Evolutionary conservation across 2,329 filamentous ascomycete genomes (phyloP).

Genomic region (Verticillium isaacii): DNA sequence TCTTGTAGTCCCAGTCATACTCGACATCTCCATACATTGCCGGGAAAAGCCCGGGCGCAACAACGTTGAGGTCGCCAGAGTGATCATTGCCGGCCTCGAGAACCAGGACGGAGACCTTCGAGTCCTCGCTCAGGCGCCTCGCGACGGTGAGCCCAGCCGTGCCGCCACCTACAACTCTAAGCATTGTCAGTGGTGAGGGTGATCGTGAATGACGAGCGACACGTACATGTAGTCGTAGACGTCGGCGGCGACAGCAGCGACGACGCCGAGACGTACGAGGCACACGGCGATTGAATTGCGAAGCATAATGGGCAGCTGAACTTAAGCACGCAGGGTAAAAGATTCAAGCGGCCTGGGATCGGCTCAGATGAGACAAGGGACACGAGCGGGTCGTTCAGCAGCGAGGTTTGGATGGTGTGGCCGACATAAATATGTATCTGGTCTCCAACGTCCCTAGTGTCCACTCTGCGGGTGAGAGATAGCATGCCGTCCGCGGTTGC

Average conservation of each 20-base stretch:
- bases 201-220: slow-evolving; percentile 5
- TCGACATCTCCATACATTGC: slow-evolving; percentile 15
- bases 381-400: no score
- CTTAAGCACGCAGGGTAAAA: background rate
- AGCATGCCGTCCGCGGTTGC: no score
- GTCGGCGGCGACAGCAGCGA: background rate
- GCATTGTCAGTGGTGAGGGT: background rate
- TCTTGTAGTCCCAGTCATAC: slow-evolving; percentile 16
- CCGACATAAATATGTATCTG: no score
- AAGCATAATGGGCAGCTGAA: background rate
- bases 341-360: no score
- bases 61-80: slow-evolving; percentile 9
- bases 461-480: no score
- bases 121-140: slow-evolving; percentile 20
- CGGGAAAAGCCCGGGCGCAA: slow-evolving; percentile 12
- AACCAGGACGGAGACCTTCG: slow-evolving; percentile 4
- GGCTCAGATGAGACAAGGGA: no score
- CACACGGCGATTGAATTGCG: background rate
- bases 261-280: background rate
- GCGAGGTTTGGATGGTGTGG: no score
- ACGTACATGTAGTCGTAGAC: slow-evolving; percentile 7
- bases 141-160: slow-evolving; percentile 30
- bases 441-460: no score
- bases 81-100: slow-evolving; percentile 14
- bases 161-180: slow-evolving; percentile 29